These are phyloP conservation scores for Populus trichocarpa DNA, from an alignment of 441 rosid genomes.

Conservation along the genomic window DNA sequence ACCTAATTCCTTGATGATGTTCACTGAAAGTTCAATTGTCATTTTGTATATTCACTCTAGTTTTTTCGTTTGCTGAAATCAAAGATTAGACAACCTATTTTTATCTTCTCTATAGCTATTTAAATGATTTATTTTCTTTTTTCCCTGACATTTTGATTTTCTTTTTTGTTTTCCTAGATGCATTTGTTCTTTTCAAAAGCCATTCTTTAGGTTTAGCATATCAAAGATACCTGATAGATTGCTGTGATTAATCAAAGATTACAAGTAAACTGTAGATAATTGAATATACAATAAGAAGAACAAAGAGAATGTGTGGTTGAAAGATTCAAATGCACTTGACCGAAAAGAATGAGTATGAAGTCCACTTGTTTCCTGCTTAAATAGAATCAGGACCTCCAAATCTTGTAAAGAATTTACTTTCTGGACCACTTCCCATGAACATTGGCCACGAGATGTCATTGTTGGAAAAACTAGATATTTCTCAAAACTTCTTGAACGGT, in stretches of 20 bases:
- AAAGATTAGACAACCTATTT: background rate
- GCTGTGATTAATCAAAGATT: background rate
- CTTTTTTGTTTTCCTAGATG: background rate
- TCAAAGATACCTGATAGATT: background rate
- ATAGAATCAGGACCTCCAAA: background rate
- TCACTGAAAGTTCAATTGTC: background rate
- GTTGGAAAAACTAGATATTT: slow-evolving; percentile 4
- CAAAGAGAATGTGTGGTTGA: background rate
- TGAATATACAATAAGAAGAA: background rate
- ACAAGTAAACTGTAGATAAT: background rate
- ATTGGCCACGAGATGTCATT: slow-evolving; percentile 10
- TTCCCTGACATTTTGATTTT: background rate
- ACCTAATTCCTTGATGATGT: background rate
- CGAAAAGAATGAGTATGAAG: background rate
- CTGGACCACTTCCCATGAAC: slow-evolving; percentile 11
- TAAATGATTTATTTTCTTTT: background rate
- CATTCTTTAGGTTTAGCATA: background rate
- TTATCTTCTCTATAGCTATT: background rate
- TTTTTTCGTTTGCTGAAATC: background rate
- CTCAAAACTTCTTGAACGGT: slow-evolving; percentile 7
- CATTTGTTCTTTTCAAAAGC: background rate
- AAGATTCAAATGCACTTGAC: too few relatives aligned
- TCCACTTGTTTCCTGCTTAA: background rate
- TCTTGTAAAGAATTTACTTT: background rate
- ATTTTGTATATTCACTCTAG: background rate